A percentile compares a stretch with the other conserved stretches of the same genome.
phyloP scores from a whole-genome alignment of 2,329 filamentous ascomycete genomes.

The Botrytis galanthina region DNA sequence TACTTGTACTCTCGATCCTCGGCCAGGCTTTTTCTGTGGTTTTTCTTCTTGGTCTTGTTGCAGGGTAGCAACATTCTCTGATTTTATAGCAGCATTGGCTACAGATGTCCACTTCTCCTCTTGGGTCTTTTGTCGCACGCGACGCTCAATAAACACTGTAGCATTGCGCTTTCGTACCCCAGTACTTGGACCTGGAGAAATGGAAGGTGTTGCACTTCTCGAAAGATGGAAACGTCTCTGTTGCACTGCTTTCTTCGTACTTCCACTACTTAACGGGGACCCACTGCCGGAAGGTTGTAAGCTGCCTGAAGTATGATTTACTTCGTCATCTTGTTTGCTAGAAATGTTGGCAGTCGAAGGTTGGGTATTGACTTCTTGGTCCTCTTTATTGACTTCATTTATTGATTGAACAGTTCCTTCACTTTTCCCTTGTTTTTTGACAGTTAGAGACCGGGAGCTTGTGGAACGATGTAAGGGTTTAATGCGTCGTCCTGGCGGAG shows the following conservation, averaged over 20 bases:
- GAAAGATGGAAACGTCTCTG: conserved; percentile 57
- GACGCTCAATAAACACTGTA: conserved; percentile 56
- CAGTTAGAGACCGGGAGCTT: conserved; percentile 20
- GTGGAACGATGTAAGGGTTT: conserved; percentile 27
- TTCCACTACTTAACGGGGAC: background rate
- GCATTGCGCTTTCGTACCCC: conserved; percentile 38
- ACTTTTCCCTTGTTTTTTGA: conserved; percentile 1
- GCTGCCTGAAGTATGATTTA: background rate
- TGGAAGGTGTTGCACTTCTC: conserved; percentile 40
- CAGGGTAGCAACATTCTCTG: conserved; percentile 1
- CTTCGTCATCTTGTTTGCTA: background rate
- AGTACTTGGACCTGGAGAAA: background rate
- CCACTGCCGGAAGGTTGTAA: background rate
- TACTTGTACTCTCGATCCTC: conserved; percentile 24
- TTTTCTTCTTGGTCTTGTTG: conserved; percentile 14
- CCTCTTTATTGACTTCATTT: conserved; percentile 4
- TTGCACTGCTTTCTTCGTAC: conserved; percentile 28
- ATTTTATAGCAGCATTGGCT: conserved; percentile 1
- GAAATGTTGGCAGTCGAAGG: background rate
- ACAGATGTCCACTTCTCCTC: conserved; percentile 5
- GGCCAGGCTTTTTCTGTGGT: conserved; percentile 35
- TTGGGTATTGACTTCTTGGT: background rate
- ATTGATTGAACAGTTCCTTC: background rate
- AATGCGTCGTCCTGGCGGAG: conserved; percentile 26
- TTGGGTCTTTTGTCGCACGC: conserved; percentile 37